Evolutionary conservation across 192 early-diverging fungal species (phyloP).

Genomic region (Backusella australiensis): DNA sequence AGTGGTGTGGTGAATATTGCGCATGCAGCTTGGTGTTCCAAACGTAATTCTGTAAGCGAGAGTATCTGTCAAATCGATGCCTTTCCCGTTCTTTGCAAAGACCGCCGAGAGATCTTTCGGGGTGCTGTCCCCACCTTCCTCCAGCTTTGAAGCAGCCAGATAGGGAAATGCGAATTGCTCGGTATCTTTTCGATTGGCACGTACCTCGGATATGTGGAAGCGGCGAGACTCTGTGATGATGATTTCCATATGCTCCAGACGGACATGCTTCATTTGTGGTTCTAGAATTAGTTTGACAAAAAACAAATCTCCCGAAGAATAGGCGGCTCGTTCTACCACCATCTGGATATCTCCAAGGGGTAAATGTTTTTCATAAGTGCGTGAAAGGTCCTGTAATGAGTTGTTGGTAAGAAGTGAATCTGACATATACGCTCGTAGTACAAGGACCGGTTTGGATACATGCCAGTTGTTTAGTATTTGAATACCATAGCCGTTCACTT

Average conservation of each 20-base stretch:
- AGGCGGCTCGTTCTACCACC: constrained; percentile 19
- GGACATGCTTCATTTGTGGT: constrained; percentile 21
- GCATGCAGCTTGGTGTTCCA: constrained; percentile 17
- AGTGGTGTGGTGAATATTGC: constrained; percentile 24
- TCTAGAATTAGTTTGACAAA: constrained; percentile 13
- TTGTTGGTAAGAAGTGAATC: constrained; percentile 20
- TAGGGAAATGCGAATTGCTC: constrained; percentile 13
- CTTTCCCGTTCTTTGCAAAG: constrained; percentile 1
- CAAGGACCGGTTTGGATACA: constrained; percentile 19
- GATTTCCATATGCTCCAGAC: constrained; percentile 20
- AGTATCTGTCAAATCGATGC: constrained; percentile 15
- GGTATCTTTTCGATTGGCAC: constrained; percentile 11
- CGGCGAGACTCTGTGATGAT: constrained; percentile 15
- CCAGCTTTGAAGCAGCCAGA: background rate
- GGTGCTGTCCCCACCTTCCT: background rate
- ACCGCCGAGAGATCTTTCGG: background rate
- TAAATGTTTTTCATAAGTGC: constrained; percentile 25
- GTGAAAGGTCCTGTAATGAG: constrained; percentile 24
- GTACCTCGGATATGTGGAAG: constrained; percentile 11
- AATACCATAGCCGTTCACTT: constrained; percentile 2
- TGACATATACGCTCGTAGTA: constrained; percentile 28
- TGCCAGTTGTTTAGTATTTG: constrained; percentile 13
- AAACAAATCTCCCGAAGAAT: constrained; percentile 26
- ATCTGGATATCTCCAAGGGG: constrained; percentile 4
- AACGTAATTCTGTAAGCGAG: constrained; percentile 22